Percentiles rank a stretch among this genome's conserved stretches.
Conservation (phyloP, 1,284 basidiomycete species). For the Boletus austroedulis region DNA sequence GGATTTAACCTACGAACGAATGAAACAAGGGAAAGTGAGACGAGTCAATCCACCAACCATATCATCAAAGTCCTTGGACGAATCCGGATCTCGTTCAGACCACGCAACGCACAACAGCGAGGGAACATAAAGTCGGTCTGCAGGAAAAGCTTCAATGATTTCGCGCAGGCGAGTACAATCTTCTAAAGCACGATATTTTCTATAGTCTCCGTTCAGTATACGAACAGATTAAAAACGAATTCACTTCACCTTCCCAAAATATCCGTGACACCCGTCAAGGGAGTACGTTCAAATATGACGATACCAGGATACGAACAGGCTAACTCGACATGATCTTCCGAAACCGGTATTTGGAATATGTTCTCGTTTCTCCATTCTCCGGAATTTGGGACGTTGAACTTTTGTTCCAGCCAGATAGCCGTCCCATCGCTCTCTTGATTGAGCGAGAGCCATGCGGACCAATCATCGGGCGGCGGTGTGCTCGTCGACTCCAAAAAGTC, state of each 20-base stretch:
- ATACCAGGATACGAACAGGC: conserved; percentile 51
- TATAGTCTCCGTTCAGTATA: conserved; percentile 27
- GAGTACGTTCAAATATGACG: conserved; percentile 68
- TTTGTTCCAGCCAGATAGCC: conserved; percentile 72
- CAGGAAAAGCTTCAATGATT: conserved; percentile 51
- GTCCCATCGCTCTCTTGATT: conserved; percentile 69
- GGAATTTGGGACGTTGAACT: conserved; percentile 63
- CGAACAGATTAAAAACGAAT: not conserved
- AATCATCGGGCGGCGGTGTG: conserved; percentile 36
- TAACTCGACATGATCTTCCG: conserved; percentile 8
- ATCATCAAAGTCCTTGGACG: conserved; percentile 44
- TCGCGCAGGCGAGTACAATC: conserved; percentile 68
- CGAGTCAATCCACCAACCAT: conserved; percentile 42
- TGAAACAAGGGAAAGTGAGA: not conserved
- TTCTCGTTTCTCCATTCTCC: conserved; percentile 57
- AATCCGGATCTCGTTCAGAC: conserved; percentile 43
- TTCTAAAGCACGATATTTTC: conserved; percentile 68
- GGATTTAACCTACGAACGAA: conserved; percentile 42
- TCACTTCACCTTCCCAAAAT: conserved; percentile 58
- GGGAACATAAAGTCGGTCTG: conserved; percentile 55
- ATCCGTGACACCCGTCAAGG: conserved; percentile 56
- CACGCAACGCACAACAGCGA: conserved; percentile 59
- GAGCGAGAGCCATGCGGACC: conserved; percentile 65
- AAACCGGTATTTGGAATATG: conserved; percentile 54
- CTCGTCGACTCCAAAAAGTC: conserved; percentile 38